phyloP scores from a whole-genome alignment of 2,329 filamentous ascomycete genomes.

The Pseudogymnoascus sp. region DNA sequence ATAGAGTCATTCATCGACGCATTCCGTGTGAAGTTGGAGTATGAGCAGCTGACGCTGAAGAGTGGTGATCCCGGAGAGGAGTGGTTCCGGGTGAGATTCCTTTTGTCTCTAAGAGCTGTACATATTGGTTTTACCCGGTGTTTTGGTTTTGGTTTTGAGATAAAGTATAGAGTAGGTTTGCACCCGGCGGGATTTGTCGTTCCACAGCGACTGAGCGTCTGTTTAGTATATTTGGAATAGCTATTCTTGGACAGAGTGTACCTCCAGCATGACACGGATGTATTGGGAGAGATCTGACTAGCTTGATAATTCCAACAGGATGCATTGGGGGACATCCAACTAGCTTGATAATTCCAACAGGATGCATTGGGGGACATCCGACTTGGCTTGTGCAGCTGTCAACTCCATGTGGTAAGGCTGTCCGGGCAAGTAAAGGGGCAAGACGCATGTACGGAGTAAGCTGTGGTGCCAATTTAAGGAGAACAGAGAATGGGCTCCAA shows the following conservation, averaged over 20 bases:
- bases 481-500: not conserved
- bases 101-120: slow-evolving; percentile 2
- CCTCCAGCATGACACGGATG: not conserved
- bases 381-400: not conserved
- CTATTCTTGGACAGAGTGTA: not conserved
- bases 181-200: not conserved
- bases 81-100: not conserved
- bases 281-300: not conserved
- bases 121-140: not conserved
- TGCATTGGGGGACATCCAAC: not conserved
- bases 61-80: not conserved
- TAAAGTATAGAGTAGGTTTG: slow-evolving; percentile 6
- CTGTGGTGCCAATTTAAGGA: not conserved
- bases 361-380: not conserved
- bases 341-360: not conserved
- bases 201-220: not conserved
- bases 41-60: not conserved
- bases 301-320: not conserved
- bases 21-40: not conserved
- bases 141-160: not conserved
- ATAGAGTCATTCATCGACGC: not conserved
- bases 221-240: not conserved
- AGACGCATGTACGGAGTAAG: not conserved
- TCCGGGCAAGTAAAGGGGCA: not conserved
- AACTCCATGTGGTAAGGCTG: not conserved